Conservation (phyloP, 345 rosid species). For the Ceriops tagal region DNA sequence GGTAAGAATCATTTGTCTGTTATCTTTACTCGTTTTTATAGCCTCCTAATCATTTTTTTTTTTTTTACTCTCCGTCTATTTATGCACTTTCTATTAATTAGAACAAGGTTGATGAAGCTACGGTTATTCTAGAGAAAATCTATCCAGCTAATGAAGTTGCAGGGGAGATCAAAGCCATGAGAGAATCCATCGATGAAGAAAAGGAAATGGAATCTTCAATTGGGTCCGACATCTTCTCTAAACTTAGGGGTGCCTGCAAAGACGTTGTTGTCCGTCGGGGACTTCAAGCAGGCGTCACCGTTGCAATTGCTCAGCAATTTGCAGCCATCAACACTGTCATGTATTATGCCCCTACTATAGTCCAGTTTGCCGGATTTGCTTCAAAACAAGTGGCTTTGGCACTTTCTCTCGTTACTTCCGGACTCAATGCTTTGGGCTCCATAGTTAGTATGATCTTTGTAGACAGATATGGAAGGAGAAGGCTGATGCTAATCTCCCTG, state of each 20-base stretch:
- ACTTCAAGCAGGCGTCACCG: conserved; percentile 69
- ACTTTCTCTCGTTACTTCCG: conserved; percentile 74
- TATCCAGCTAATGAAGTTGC: conserved; percentile 64
- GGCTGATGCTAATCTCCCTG: conserved; percentile 69
- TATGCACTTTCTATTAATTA: conserved; percentile 14
- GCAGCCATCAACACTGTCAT: conserved; percentile 87
- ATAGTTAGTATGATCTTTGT: conserved; percentile 68
- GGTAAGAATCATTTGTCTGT: conserved; percentile 20
- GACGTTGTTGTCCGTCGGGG: conserved; percentile 57
- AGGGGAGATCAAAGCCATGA: conserved; percentile 46
- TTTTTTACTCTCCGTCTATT: not conserved
- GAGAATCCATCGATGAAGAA: conserved; percentile 53
- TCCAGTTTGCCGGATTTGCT: conserved; percentile 84
- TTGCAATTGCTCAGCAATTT: conserved; percentile 82
- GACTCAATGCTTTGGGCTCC: conserved; percentile 72
- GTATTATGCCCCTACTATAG: conserved; percentile 85
- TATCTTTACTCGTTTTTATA: not conserved
- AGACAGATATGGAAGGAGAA: conserved; percentile 72
- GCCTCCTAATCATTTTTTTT: not conserved
- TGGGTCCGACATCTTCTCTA: conserved; percentile 42
- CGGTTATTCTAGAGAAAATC: conserved; percentile 55
- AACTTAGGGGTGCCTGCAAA: conserved; percentile 59
- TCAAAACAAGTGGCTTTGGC: conserved; percentile 74
- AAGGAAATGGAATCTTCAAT: conserved; percentile 44
- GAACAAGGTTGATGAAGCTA: conserved; percentile 51